Conservation (phyloP, 495 filamentous ascomycete genomes). For the Astrothelium subdiscretum region DNA sequence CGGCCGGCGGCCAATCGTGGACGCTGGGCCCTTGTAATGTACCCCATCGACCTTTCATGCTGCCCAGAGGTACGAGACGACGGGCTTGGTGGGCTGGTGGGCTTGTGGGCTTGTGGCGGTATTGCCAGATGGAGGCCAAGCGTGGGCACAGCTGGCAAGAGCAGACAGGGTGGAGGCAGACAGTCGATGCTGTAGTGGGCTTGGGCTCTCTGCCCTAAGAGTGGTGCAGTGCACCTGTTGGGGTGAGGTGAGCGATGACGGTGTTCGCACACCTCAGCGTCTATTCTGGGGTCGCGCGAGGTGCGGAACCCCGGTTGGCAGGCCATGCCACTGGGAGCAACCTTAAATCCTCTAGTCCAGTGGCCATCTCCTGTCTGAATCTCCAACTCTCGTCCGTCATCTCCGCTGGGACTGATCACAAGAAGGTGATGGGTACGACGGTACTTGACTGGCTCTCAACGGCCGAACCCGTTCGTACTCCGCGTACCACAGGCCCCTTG, state of each 20-base stretch:
- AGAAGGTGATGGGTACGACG: neutral
- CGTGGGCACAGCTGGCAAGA: neutral
- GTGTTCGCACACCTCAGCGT: neutral
- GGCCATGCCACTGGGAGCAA: neutral
- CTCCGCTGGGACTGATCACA: neutral
- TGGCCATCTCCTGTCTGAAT: too few relatives aligned
- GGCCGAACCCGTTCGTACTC: neutral
- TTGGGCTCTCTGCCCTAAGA: neutral
- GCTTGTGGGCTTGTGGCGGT: neutral
- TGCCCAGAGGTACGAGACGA: neutral
- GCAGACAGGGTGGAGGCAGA: neutral
- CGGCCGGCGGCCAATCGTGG: neutral
- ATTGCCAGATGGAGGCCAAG: neutral
- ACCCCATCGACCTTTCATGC: neutral
- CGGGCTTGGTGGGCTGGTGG: neutral
- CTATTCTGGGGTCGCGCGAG: neutral
- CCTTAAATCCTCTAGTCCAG: neutral
- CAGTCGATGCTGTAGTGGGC: neutral
- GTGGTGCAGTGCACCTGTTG: conserved; percentile 1
- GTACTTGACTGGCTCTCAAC: neutral
- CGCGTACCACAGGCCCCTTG: conserved; percentile 1
- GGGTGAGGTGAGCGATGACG: conserved; percentile 1
- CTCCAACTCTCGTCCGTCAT: neutral
- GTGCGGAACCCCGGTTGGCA: neutral
- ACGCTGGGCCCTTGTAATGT: neutral